Base-by-base conservation (phyloP, 805 yeast genomes). In the Pichia manshurica region DNA sequence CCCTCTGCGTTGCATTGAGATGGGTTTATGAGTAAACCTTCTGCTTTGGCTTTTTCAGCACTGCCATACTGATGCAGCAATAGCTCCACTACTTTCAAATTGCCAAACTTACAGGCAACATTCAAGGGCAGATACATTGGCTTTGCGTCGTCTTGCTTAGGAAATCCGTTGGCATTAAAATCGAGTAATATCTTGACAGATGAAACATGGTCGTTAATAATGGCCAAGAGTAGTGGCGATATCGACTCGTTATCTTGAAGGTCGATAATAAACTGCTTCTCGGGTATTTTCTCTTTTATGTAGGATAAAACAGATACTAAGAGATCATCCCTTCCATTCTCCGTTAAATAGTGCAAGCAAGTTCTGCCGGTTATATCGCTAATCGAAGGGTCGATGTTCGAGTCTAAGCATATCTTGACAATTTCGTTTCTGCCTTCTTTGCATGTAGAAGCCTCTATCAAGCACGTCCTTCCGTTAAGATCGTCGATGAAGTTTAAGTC, bases 261-360 rank as follows among this genome's bases (percentile, higher is more conserved):
- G 58, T 78, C 81, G 4, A 78, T 56, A 15, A 41, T 31, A 15
- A 6, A 25, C n/a, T 41, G 28, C 21, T 41, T 41, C 22, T 41
- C 44, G 15, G 44, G 37, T 31, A 41, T 25, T 4, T 45, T 31
- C 17, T 39, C 33, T 31, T 48, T 33, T 9, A 47, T 39, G 20
- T 46, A 45, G 4, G 48, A 19, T 31, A 76, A 55, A 3, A 75
- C 56, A 4, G 56, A 51, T 21, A 56, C 53, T 16, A 77, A 67
- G 21, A 76, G 59, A 35, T 72, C 76, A 31, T 65, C 57, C 51
- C 77, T 70, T 0, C 82, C 82, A 44, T 69, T 57, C 50, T 78
- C 82, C 3, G 95, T 76, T 5, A 96, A 95, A 61, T 89, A 88
- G 64, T 91, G 98, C 16, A 93, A 67, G 20, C 97, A 90, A 1